Evolutionary conservation across 1,139 yeast species (phyloP), one percentile per base, ranked within the genome.

Genomic region (Saccharomycopsis hybrid): DNA sequence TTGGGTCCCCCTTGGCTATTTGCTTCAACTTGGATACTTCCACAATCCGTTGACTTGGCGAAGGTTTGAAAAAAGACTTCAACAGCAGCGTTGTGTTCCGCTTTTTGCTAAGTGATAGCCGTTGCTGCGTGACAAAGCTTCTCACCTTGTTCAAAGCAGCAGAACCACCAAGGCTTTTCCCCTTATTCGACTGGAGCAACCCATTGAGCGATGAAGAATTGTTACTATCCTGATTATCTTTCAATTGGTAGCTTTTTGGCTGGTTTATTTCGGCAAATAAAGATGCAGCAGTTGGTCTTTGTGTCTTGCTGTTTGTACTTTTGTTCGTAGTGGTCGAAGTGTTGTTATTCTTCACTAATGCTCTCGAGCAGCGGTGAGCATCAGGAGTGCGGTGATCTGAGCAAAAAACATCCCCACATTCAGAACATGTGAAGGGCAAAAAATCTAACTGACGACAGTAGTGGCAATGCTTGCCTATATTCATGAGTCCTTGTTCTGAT

Each of bases 381-480:
- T 72, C 77, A 43, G 70, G 64, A 2, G 66, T 61, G 50, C 88
- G 64, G 62, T 84, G 92, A 32, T 72, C 69, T 1, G 76, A 67
- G 61, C 94, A 85, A 58, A 70, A 83, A 2, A 74, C 70, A n/a
- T 65, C 62, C 13, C 73, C 65, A 60, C 92, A 84, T 47, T 63
- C 65, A 39, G 73, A 74, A 63, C 94, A 85, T 39, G 68, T 70
- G 63, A 79, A 83, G 1, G 94, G 90, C 35, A 85, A 66, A 59
- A 84, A 84, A 60, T 85, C 94, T 4, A 82, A 63, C 58, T 75
- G 78, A 47, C 77, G 70, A 62, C 94, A 85, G 48, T 72, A 72
- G 32, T 69, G 62, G 61, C 94, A 85, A 60, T 82, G 84, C 55
- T 77, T 70, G 3, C 92, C 92, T 5, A 84, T 79, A 58, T 84